A percentile compares a stretch with the other conserved stretches of the same genome.
phyloP scores from a whole-genome alignment of 805 yeast species.

The Yarrowia hollandica region DNA sequence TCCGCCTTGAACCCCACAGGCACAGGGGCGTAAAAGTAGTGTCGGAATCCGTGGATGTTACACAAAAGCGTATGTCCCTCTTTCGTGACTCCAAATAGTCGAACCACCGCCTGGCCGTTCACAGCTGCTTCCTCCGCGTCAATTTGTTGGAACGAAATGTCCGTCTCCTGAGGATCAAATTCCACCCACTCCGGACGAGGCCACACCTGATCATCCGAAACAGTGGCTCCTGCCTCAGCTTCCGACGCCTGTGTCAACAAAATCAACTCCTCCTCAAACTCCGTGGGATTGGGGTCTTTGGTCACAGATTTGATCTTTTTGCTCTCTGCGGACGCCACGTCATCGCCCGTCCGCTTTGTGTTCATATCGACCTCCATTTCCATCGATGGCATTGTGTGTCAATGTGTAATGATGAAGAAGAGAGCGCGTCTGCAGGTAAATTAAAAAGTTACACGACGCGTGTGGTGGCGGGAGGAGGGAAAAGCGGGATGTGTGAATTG shows the following conservation, averaged over 20 bases:
- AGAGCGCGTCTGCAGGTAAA: not conserved
- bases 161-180: conserved; percentile 51
- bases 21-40: conserved; percentile 88
- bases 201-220: conserved; percentile 44
- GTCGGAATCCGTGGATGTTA: conserved; percentile 83
- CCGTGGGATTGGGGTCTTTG: conserved; percentile 42
- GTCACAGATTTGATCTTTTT: conserved; percentile 11
- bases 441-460: conserved; percentile 9
- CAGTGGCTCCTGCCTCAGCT: conserved; percentile 32
- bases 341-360: conserved; percentile 14
- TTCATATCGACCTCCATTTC: conserved; percentile 22
- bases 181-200: conserved; percentile 57
- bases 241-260: conserved; percentile 47
- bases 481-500: too few species aligned
- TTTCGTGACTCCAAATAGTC: conserved; percentile 89
- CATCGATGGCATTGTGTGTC: conserved; percentile 12
- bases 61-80: conserved; percentile 86
- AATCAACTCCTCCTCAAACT: conserved; percentile 55
- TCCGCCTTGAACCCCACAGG: conserved; percentile 70
- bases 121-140: conserved; percentile 86
- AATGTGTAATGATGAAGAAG: not conserved
- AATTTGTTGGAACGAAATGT: conserved; percentile 80
- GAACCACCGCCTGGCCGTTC: conserved; percentile 56
- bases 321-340: not conserved
- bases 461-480: not conserved